Evolutionary conservation across 1,284 basidiomycete species (phyloP).

Genomic region (Coriolopsis trogii): DNA sequence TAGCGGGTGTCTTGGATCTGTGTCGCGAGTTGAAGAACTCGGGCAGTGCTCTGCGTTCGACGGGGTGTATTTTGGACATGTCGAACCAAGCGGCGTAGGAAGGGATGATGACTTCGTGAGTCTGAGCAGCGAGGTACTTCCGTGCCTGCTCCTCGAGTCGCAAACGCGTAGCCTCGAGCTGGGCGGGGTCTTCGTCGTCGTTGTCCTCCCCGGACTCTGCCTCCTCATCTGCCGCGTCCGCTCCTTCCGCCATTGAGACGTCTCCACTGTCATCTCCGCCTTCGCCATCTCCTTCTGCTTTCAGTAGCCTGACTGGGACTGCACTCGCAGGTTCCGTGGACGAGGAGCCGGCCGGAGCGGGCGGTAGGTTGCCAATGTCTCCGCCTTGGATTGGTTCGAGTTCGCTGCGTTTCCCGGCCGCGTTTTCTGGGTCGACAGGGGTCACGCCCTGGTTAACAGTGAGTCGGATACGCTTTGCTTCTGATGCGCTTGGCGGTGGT

Average conservation of each 20-base stretch:
- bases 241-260: constrained; percentile 75
- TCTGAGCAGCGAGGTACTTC: constrained; percentile 95
- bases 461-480: constrained; percentile 67
- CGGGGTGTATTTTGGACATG: constrained; percentile 90
- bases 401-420: constrained; percentile 74
- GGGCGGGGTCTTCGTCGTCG: constrained; percentile 80
- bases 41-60: constrained; percentile 91
- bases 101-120: constrained; percentile 96
- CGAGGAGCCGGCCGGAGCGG: constrained; percentile 45
- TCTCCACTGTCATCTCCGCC: constrained; percentile 66
- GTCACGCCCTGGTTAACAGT: constrained; percentile 67
- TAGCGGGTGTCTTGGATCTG: constrained; percentile 92
- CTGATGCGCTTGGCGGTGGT: constrained; percentile 55
- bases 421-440: constrained; percentile 75
- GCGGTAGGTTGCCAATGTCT: constrained; percentile 73
- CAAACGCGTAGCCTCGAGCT: constrained; percentile 76
- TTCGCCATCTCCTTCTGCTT: constrained; percentile 65
- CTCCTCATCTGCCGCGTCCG: constrained; percentile 70
- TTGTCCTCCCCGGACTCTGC: constrained; percentile 71
- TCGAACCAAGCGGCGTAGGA: constrained; percentile 99
- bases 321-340: constrained; percentile 49
- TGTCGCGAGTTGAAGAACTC: constrained; percentile 99
- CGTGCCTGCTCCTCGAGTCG: constrained; percentile 86
- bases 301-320: constrained; percentile 54
- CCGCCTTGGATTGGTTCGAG: constrained; percentile 71